These are phyloP conservation scores for Fagus crenata DNA, from an alignment of 306 rosid species.

Conservation along the genomic window DNA sequence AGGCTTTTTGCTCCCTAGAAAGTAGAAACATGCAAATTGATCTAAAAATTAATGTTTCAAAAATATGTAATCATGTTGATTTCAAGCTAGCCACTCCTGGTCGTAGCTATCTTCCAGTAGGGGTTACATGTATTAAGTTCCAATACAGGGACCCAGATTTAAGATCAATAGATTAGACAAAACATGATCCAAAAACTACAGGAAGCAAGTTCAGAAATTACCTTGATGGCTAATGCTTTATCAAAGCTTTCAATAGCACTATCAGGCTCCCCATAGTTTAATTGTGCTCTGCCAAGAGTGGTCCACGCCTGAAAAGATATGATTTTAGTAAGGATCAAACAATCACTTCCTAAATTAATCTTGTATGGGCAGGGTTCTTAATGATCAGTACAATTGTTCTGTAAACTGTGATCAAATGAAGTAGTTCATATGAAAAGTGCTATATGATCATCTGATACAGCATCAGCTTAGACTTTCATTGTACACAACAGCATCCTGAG, in stretches of 20 bases:
- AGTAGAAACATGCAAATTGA: not conserved
- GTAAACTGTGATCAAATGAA: not conserved
- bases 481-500: no score
- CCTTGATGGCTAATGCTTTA: conserved; percentile 77
- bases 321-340: conserved; percentile 14
- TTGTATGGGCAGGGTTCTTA: conserved; percentile 13
- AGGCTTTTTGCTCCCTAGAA: not conserved
- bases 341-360: not conserved
- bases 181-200: conserved; percentile 18
- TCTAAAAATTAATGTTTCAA: not conserved
- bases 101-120: not conserved
- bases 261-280: conserved; percentile 93
- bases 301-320: conserved; percentile 71
- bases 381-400: no score
- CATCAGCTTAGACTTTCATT: not conserved
- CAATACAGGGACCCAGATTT: not conserved
- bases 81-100: not conserved
- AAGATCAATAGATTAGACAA: not conserved
- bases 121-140: not conserved
- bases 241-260: conserved; percentile 80
- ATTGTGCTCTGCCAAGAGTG: conserved; percentile 92
- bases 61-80: not conserved
- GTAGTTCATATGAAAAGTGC: no score
- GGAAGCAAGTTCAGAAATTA: conserved; percentile 32
- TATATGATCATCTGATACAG: not conserved